Evolutionary conservation across 306 rosid species (phyloP), one percentile per base, ranked within the genome.

Genomic region (Acacia confusa): DNA sequence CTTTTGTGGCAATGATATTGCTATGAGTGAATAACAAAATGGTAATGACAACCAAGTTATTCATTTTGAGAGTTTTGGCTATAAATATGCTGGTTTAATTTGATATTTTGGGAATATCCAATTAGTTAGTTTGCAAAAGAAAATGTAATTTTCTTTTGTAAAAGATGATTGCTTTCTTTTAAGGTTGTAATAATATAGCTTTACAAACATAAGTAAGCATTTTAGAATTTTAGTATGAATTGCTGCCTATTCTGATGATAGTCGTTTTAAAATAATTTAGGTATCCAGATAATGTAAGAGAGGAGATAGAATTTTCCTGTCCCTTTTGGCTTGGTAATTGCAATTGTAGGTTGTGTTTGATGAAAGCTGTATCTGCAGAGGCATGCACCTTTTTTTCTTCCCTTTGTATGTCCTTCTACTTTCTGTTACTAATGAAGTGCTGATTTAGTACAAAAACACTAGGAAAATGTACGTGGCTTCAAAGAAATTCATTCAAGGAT

Each of bases 261-360:
- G 16, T 64, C 30, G 74, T 77, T 76, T 63, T 77, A 22, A 66
- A 79, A 81, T 70, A 76, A 71, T 44, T 38, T 41, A 90, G 92
- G 94, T 90, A 90, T 77, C 94, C 90, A 9, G 82, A 83, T 76
- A 88, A 83, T 81, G 75, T 89, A 48, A 86, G 82, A 74, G 84
- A 81, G 81, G 92, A 88, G 75, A 78, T 90, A 72, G 81, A 86
- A 82, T 43, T 8, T 60, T 81, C 88, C 30, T 90, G 94, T 61
- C 94, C 94, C 63, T 86, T 85, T 82, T 90, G 94, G 69, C 70
- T 82, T 53, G 84, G 84, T 67, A 83, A 86, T 81, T 90, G 94
- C 87, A 90, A 88, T 79, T 90, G 94, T 80, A 73, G 94, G 80
- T 11, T 86, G 80, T 90, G 94, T 79, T 83, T 90, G 79, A 86